Evolutionary conservation across 2,329 filamentous ascomycete genomes (phyloP).

Genomic region (Alternaria atra): DNA sequence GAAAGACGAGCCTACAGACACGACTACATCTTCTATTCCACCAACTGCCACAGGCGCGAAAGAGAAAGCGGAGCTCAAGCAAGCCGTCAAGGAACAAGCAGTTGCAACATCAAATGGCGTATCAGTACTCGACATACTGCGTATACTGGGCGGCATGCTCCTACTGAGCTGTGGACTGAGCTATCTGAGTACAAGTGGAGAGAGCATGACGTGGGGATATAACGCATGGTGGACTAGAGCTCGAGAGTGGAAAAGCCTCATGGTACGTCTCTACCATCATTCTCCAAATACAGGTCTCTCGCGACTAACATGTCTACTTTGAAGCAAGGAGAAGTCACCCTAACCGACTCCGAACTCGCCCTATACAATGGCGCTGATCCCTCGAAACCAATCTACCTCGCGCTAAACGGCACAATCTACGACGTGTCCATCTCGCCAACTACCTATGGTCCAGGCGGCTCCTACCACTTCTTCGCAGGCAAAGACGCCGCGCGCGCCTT

Average conservation of each 20-base stretch:
- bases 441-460: conserved; percentile 73
- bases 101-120: conserved; percentile 31
- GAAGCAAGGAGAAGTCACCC: conserved; percentile 66
- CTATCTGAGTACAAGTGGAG: conserved; percentile 77
- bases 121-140: conserved; percentile 69
- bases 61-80: conserved; percentile 38
- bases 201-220: conserved; percentile 56
- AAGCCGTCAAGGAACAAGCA: conserved; percentile 36
- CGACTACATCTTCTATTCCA: conserved; percentile 13
- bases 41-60: conserved; percentile 24
- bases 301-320: conserved; percentile 1
- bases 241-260: conserved; percentile 44
- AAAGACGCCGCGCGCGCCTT: conserved; percentile 87
- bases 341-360: conserved; percentile 79
- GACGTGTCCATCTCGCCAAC: conserved; percentile 73
- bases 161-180: conserved; percentile 74
- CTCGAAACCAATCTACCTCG: conserved; percentile 83
- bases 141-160: conserved; percentile 72
- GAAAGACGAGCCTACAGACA: conserved; percentile 14
- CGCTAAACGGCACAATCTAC: conserved; percentile 87
- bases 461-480: conserved; percentile 87
- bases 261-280: conserved; percentile 31
- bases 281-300: not conserved
- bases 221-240: conserved; percentile 51
- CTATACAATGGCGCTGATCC: conserved; percentile 81